Evolutionary conservation across 1,139 yeast species (phyloP).

Genomic region (Geotrichum phurueaensis): DNA sequence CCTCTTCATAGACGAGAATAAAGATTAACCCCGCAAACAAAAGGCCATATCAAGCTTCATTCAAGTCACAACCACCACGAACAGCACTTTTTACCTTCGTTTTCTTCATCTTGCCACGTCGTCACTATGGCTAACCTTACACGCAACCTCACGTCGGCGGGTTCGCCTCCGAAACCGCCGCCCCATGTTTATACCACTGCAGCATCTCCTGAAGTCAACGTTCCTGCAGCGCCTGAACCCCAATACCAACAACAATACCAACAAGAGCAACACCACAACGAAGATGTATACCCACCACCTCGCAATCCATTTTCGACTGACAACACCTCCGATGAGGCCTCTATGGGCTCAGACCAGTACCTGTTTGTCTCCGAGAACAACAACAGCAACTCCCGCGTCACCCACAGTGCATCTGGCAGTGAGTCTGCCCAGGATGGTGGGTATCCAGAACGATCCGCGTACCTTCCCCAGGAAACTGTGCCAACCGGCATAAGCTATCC

Average conservation of each 20-base stretch:
- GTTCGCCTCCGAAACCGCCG: background rate
- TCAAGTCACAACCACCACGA: background rate
- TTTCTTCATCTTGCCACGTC: background rate
- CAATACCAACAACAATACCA: background rate
- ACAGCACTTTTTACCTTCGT: background rate
- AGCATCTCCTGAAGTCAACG: background rate
- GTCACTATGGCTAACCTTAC: background rate
- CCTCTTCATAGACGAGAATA: background rate
- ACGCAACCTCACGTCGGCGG: slow-evolving; percentile 10
- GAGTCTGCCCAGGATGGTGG: background rate
- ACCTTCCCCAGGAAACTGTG: slow-evolving; percentile 13
- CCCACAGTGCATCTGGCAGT: background rate
- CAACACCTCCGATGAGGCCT: slow-evolving; percentile 12
- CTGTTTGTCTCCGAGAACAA: slow-evolving; percentile 1
- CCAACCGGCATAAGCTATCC: background rate
- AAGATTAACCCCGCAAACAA: background rate
- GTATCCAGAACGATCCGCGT: slow-evolving; percentile 11
- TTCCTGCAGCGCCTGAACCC: background rate
- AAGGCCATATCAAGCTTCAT: background rate
- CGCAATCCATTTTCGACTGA: slow-evolving; percentile 8
- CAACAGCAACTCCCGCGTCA: slow-evolving; percentile 2
- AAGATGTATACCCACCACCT: slow-evolving; percentile 1
- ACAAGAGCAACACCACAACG: background rate
- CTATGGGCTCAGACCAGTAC: slow-evolving; percentile 17
- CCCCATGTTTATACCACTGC: background rate